Conservation (phyloP, 2,329 filamentous ascomycete species). For the Coniochaeta sp. region DNA sequence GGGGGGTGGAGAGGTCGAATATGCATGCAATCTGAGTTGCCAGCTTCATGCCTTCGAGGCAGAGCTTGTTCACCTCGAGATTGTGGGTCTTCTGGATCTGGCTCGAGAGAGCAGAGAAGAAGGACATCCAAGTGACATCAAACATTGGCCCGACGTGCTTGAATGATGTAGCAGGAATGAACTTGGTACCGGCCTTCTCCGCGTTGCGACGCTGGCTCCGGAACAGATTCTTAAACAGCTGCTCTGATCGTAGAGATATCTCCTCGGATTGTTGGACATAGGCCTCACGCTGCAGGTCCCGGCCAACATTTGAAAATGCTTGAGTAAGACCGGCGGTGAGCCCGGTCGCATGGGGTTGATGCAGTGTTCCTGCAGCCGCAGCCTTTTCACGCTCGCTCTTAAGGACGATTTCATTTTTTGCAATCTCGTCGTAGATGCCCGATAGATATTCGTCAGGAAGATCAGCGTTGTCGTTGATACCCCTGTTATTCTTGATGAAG, state of each 20-base stretch:
- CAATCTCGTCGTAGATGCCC: conserved; percentile 89
- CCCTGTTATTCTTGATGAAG: conserved; percentile 98
- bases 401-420: conserved; percentile 84
- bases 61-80: conserved; percentile 82
- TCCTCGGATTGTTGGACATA: conserved; percentile 94
- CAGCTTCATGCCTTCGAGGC: conserved; percentile 91
- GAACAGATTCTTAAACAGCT: conserved; percentile 89
- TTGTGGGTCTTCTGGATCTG: conserved; percentile 93
- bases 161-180: conserved; percentile 88
- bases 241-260: conserved; percentile 66
- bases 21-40: conserved; percentile 89
- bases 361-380: conserved; percentile 61
- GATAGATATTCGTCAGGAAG: conserved; percentile 87
- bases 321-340: conserved; percentile 80
- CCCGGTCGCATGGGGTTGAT: conserved; percentile 52
- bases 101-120: conserved; percentile 87
- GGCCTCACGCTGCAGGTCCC: conserved; percentile 86
- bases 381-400: conserved; percentile 87
- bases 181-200: conserved; percentile 60
- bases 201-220: conserved; percentile 80
- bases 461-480: conserved; percentile 95
- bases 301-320: conserved; percentile 82
- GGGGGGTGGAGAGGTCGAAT: conserved; percentile 87
- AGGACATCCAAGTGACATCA: conserved; percentile 98
- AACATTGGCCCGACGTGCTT: conserved; percentile 98